These are phyloP conservation scores for Musa balbisiana DNA, from an alignment of 202 grass and related monocot genomes.

Conservation along the genomic window DNA sequence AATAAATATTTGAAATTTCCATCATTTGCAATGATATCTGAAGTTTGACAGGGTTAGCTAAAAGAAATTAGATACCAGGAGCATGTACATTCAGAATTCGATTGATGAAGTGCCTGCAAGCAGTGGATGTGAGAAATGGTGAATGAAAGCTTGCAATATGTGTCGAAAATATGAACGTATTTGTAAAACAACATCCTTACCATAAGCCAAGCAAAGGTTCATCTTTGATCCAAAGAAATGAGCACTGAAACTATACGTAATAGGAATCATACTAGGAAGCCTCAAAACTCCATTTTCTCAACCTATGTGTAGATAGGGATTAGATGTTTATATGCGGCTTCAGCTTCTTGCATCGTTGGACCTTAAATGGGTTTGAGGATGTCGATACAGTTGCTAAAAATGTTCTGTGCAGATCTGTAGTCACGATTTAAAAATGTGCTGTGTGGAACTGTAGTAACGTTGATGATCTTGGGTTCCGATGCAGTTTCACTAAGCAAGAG, in stretches of 20 bases:
- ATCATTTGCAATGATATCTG: slow-evolving; percentile 1
- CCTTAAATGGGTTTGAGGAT: too few species aligned
- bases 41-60: neutral
- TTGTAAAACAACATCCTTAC: neutral
- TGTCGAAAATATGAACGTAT: neutral
- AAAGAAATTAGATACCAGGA: slow-evolving; percentile 39
- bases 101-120: slow-evolving; percentile 83
- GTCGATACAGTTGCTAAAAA: too few species aligned
- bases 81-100: slow-evolving; percentile 75
- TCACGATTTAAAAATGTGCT: too few species aligned
- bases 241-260: neutral
- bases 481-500: too few species aligned
- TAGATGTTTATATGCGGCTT: neutral
- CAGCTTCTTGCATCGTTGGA: too few species aligned
- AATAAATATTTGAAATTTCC: slow-evolving; percentile 24
- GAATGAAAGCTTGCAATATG: neutral
- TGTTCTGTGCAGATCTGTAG: too few species aligned
- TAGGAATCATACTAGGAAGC: neutral
- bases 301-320: too few species aligned
- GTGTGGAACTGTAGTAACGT: too few species aligned
- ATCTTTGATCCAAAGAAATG: neutral
- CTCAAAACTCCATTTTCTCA: too few species aligned
- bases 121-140: too few species aligned
- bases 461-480: too few species aligned
- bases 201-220: neutral